Conservation (phyloP, 441 rosid species). For the Adansonia rubrostipa region DNA sequence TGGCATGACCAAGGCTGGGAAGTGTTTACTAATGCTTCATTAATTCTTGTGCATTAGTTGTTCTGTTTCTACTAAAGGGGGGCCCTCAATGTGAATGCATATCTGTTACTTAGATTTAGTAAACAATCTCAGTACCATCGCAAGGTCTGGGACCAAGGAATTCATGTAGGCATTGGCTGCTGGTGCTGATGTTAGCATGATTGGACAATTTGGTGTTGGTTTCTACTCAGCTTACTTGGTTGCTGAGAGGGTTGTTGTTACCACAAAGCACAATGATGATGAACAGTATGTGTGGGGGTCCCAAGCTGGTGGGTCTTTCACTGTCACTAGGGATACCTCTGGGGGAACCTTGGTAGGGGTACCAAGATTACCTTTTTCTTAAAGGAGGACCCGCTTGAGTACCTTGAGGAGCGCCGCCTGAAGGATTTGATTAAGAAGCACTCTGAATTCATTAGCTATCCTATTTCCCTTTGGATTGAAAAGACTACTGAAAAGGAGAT, state of each 20-base stretch:
- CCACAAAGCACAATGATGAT: slow-evolving; percentile 71
- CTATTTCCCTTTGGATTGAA: slow-evolving; percentile 71
- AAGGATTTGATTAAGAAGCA: slow-evolving; percentile 75
- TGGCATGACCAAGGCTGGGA: slow-evolving; percentile 78
- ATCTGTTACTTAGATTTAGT: slow-evolving; percentile 51
- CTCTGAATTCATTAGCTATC: slow-evolving; percentile 73
- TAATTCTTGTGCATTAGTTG: background rate
- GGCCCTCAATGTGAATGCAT: background rate
- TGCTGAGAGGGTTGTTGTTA: slow-evolving; percentile 69
- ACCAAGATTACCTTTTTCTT: slow-evolving; percentile 65
- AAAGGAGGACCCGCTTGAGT: slow-evolving; percentile 79
- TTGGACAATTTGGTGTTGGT: slow-evolving; percentile 76
- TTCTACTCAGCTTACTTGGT: slow-evolving; percentile 71
- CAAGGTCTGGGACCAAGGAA: slow-evolving; percentile 71
- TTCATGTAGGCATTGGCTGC: slow-evolving; percentile 76
- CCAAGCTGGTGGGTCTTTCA: slow-evolving; percentile 76
- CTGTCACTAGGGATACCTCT: slow-evolving; percentile 62
- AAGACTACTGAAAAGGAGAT: slow-evolving; percentile 74
- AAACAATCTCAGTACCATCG: slow-evolving; percentile 76
- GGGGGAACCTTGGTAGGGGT: slow-evolving; percentile 67
- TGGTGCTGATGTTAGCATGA: slow-evolving; percentile 79
- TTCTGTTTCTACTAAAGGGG: background rate
- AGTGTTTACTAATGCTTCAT: slow-evolving; percentile 11
- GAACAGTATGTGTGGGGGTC: slow-evolving; percentile 76
- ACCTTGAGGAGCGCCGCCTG: slow-evolving; percentile 66